Conservation (phyloP, 2,329 filamentous ascomycete genomes). For the Colletotrichum coccodes region DNA sequence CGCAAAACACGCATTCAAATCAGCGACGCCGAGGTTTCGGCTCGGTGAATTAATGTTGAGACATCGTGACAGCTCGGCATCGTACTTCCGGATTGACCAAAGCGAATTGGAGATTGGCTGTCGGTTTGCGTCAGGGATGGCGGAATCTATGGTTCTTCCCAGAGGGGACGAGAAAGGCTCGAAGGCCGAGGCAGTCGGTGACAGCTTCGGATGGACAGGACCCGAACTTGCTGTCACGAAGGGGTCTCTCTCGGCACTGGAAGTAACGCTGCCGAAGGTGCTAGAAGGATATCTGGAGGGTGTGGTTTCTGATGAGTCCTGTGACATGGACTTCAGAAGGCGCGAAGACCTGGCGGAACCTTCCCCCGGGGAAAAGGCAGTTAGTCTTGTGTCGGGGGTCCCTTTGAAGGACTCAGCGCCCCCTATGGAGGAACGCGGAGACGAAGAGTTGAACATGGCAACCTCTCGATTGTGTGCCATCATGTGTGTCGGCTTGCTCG, state of each 20-base stretch:
- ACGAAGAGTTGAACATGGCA: conserved; percentile 52
- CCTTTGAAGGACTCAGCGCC: conserved; percentile 67
- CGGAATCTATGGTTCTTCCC: background rate
- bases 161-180: conserved; percentile 55
- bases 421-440: conserved; percentile 62
- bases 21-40: conserved; percentile 38
- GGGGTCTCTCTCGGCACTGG: conserved; percentile 59
- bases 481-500: background rate
- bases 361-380: conserved; percentile 72
- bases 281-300: conserved; percentile 39
- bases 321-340: conserved; percentile 44
- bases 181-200: conserved; percentile 72
- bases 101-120: background rate
- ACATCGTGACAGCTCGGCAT: conserved; percentile 8
- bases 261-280: conserved; percentile 37
- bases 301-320: conserved; percentile 42
- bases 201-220: conserved; percentile 58
- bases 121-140: background rate
- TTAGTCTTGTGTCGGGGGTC: conserved; percentile 73
- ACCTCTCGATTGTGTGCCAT: conserved; percentile 17
- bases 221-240: conserved; percentile 57
- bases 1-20: conserved; percentile 55
- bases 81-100: background rate
- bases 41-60: conserved; percentile 16
- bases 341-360: conserved; percentile 56